Base-by-base conservation (phyloP, 768 basidiomycete species). In the Podaxis carcinomalis region DNA sequence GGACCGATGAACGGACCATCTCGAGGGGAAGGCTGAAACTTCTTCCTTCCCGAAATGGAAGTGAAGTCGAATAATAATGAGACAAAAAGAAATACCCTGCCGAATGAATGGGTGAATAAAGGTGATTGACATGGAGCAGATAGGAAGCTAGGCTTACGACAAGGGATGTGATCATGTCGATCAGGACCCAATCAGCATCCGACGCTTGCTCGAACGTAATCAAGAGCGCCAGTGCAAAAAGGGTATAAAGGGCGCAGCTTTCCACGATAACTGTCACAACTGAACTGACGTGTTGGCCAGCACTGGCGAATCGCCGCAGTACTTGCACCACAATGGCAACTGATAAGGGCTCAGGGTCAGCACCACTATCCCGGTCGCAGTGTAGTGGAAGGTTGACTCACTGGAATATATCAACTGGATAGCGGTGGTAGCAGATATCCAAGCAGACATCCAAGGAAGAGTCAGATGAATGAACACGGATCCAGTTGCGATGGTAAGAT, bases 201-300 rank as follows among this genome's bases (percentile, higher is more conserved):
- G 59, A 60, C 13, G 59, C 59, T 14, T 10, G 21, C 21, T 53
- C 40, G 19, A 44, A 60, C 28, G 59, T 19, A 25, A 60, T 53
- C 51, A 60, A 37, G 2, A 60, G 40, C 3, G 51, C 59, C 40
- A 54, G 4, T 2, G 51, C 51, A 19, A 60, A 60, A 10, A 60
- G 28, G 3, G 59, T 60, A 14, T 60, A 60, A 21, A 60, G 25
- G 28, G 59, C 59, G 35, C 59, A 53, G 28, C 59, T 60, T 25
- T 60, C 59, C 19, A 60, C 51, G 16, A 60, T 13, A 5, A 36
- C 51, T 37, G 35, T 47, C 16, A 53, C 27, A n/a, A 59, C 57
- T 16, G 39, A 27, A 19, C 23, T 36, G 28, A 44, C 51, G 14
- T 52, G 39, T 44, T 13, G 32, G 13, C 21, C 21, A 37, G 13